A percentile compares a stretch with the other conserved stretches of the same genome.
phyloP scores from a whole-genome alignment of 139 green algal species.

The Dunaliella primolecta region DNA sequence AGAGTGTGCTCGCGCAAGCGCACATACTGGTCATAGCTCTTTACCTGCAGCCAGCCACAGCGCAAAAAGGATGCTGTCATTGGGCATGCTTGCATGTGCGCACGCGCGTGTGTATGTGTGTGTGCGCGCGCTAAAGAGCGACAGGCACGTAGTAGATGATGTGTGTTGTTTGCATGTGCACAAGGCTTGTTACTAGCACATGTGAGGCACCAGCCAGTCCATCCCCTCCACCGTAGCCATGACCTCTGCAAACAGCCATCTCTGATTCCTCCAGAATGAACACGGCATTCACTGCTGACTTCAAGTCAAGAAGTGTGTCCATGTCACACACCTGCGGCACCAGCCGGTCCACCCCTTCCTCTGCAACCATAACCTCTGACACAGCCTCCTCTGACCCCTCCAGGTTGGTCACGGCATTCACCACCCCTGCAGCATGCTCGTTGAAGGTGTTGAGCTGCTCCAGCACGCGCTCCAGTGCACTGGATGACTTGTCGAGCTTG shows the following conservation, averaged over 20 bases:
- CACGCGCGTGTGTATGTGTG: not conserved
- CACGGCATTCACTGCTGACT: no score
- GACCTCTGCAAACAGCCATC: no score
- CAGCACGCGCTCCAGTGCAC: slow-evolving; percentile 9
- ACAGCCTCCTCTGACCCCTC: not conserved
- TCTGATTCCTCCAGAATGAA: no score
- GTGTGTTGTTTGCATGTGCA: no score
- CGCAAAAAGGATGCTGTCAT: no score
- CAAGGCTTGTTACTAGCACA: no score
- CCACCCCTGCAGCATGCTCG: not conserved
- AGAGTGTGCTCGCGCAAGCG: slow-evolving; percentile 26
- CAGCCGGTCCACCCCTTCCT: not conserved
- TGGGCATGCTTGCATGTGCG: not conserved
- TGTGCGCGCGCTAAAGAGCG: not conserved
- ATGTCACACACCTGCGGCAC: not conserved
- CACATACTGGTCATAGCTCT: slow-evolving; percentile 17
- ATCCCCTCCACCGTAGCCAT: no score
- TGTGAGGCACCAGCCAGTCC: no score
- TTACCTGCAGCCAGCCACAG: not conserved
- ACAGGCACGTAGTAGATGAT: no score
- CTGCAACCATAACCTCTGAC: slow-evolving; percentile 10
- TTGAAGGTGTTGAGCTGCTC: not conserved
- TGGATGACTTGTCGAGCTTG: slow-evolving; percentile 18
- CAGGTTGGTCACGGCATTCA: not conserved
- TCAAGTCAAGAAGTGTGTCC: no score